Evolutionary conservation across 2,329 filamentous ascomycete genomes (phyloP).

Genomic region (Alternaria atra): DNA sequence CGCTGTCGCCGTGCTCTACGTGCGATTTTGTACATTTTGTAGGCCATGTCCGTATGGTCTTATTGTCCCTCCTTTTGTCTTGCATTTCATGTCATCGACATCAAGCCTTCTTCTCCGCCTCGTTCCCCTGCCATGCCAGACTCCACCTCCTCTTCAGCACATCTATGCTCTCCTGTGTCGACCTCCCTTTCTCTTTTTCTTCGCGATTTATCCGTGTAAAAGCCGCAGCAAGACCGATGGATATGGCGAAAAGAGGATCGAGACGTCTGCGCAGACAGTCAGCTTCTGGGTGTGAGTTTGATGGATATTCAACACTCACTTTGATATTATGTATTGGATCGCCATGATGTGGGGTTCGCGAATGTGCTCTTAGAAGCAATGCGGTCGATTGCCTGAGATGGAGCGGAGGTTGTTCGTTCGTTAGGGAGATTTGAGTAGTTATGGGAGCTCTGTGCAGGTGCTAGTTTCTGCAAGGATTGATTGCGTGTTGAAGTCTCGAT

Average conservation of each 20-base stretch:
- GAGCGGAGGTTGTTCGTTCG: background rate
- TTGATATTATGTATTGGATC: constrained; percentile 56
- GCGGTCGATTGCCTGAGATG: background rate
- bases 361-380: background rate
- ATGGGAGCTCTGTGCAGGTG: background rate
- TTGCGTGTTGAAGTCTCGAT: constrained; percentile 9
- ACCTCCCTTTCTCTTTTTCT: constrained; percentile 58
- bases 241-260: constrained; percentile 60
- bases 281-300: background rate
- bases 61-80: background rate
- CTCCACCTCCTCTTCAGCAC: constrained; percentile 51
- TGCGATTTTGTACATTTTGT: background rate
- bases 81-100: background rate
- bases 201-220: constrained; percentile 54
- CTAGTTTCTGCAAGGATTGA: background rate
- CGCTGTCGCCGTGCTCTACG: background rate
- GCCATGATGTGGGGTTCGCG: constrained; percentile 33
- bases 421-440: no score
- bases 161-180: constrained; percentile 50
- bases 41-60: background rate
- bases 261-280: constrained; percentile 47
- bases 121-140: constrained; percentile 37
- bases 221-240: constrained; percentile 58
- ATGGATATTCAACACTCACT: constrained; percentile 38
- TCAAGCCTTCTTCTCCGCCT: background rate